Percentiles rank a stretch among this genome's conserved stretches.
Conservation (phyloP, 2,329 filamentous ascomycete species). For the Hymenoscyphus fraxineus region DNA sequence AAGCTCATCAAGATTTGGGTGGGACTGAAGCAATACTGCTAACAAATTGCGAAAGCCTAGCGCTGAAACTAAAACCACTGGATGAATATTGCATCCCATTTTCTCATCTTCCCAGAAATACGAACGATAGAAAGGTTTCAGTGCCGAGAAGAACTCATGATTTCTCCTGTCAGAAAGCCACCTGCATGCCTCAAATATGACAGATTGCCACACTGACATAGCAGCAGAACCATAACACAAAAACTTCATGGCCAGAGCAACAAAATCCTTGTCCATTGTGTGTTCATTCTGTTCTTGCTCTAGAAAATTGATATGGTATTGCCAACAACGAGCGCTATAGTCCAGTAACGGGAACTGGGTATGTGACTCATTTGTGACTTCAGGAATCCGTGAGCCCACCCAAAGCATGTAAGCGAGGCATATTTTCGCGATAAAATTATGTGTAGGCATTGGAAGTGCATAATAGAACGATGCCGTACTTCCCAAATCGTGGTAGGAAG, state of each 20-base stretch:
- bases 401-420: not conserved
- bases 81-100: not conserved
- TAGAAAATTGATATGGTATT: not conserved
- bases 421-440: not conserved
- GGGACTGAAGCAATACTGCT: not conserved
- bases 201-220: not conserved
- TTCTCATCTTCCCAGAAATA: not conserved
- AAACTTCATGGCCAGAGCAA: not conserved
- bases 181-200: not conserved
- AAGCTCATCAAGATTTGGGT: not conserved
- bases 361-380: not conserved
- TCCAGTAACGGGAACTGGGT: not conserved
- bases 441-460: not conserved
- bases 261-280: not conserved
- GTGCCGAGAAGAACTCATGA: not conserved
- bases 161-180: not conserved
- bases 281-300: not conserved
- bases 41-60: not conserved
- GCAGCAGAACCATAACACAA: not conserved
- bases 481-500: not conserved
- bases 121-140: not conserved
- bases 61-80: not conserved
- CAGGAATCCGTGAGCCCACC: not conserved
- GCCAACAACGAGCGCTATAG: not conserved
- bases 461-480: not conserved